These are phyloP conservation scores for Passalora sequoiae DNA, from an alignment of 2,329 filamentous ascomycete genomes.

Conservation along the genomic window DNA sequence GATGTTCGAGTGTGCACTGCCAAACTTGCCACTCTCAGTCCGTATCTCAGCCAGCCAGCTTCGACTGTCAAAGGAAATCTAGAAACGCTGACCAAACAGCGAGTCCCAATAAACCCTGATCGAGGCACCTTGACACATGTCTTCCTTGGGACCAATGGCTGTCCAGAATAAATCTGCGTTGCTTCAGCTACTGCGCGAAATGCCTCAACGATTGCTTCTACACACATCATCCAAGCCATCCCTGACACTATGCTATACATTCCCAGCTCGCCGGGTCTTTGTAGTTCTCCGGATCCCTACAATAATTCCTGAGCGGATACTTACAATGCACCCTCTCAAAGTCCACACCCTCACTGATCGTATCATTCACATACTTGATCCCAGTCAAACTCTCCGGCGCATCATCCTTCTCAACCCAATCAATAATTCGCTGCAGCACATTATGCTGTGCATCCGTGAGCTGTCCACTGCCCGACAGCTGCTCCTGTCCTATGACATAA, in stretches of 20 bases:
- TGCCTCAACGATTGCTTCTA: too few species aligned
- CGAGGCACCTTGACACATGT: too few species aligned
- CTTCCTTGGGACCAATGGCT: too few species aligned
- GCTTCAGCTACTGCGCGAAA: too few species aligned
- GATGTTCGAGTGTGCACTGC: too few species aligned
- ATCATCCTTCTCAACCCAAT: slow-evolving; percentile 32
- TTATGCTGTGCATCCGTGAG: slow-evolving; percentile 35
- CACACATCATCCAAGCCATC: too few species aligned
- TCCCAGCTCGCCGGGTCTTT: slow-evolving; percentile 25
- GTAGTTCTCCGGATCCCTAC: slow-evolving; percentile 25
- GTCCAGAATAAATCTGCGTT: too few species aligned
- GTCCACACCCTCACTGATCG: slow-evolving; percentile 36
- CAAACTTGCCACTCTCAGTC: too few species aligned
- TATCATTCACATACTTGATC: slow-evolving; percentile 40
- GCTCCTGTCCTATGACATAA: slow-evolving; percentile 37
- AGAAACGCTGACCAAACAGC: too few species aligned
- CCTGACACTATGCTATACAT: slow-evolving; percentile 24
- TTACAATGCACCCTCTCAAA: slow-evolving; percentile 46
- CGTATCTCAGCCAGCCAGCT: too few species aligned
- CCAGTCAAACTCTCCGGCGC: slow-evolving; percentile 34
- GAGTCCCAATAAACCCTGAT: too few species aligned
- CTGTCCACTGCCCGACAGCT: slow-evolving; percentile 7
- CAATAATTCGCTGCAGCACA: slow-evolving; percentile 43
- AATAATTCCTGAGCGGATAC: slow-evolving; percentile 27
- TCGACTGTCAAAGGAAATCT: too few species aligned